Conservation (phyloP, 2,329 filamentous ascomycete species). For the Exophiala mesophila region DNA sequence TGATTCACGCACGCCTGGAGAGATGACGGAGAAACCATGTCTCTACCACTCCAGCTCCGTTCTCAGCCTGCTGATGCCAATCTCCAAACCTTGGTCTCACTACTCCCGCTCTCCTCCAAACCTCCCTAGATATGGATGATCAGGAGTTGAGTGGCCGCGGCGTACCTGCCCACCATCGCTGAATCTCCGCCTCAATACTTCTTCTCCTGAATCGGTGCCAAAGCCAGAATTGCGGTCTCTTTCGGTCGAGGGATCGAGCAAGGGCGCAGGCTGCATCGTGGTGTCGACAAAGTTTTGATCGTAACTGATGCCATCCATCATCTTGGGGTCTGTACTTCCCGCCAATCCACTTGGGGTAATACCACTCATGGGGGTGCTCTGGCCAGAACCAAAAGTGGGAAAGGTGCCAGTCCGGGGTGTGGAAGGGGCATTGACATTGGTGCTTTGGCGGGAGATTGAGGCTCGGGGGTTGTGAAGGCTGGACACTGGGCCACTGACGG, state of each 20-base stretch:
- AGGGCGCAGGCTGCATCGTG: conserved; percentile 55
- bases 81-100: neutral
- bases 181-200: conserved; percentile 58
- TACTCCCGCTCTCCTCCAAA: conserved; percentile 27
- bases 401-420: conserved; percentile 22
- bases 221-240: conserved; percentile 25
- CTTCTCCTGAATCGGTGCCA: conserved; percentile 56
- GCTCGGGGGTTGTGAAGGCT: conserved; percentile 47
- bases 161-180: conserved; percentile 45
- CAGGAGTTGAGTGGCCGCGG: conserved; percentile 9
- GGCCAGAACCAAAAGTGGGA: conserved; percentile 21
- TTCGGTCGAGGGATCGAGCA: conserved; percentile 35
- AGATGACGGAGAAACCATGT: too few relatives aligned
- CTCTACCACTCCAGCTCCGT: too few relatives aligned
- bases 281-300: conserved; percentile 60
- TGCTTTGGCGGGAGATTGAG: conserved; percentile 32
- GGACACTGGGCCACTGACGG: conserved; percentile 71
- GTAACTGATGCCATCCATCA: conserved; percentile 64
- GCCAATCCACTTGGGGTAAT: conserved; percentile 41
- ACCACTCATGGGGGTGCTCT: conserved; percentile 41
- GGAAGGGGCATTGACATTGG: conserved; percentile 35
- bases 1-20: too few relatives aligned
- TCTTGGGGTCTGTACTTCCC: conserved; percentile 52
- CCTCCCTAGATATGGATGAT: conserved; percentile 22
- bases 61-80: too few relatives aligned